Evolutionary conservation across 805 yeast species (phyloP), one percentile per base, ranked within the genome.

Genomic region (Starmerella ratchasimensis): DNA sequence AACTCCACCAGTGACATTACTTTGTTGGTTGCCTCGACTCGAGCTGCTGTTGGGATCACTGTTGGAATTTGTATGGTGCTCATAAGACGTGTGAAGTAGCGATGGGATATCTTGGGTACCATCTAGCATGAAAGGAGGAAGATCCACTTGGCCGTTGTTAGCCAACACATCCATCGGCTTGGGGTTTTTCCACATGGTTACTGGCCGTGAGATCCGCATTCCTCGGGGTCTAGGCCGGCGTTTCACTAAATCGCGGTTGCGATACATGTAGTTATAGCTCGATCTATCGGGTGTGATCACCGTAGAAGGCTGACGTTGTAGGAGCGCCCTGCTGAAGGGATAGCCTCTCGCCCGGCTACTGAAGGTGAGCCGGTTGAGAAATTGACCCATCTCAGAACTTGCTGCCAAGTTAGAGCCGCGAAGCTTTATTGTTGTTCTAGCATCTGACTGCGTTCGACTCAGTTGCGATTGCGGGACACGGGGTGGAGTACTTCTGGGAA

Each of bases 271-370:
- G 14, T 38, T 35, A 28, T 36, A 36, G 14, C 38, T 34, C 8
- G 50, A 43, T 2, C 33, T 25, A 19, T 50, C 51, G 9, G 55
- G 51, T 3, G 48, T 42, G 25, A 50, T 40, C 3, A 46, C 39
- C 17, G 44, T 48, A 11, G 50, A 41, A 0, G 51, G 46, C 26
- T 49, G 44, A 14, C 51, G 39, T 16, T 39, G 42, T 21, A 43
- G 34, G 28, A 36, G 40, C 11, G 24, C 15, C 19, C 34, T 32
- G 18, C 43, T 26, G 31, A 46, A 51, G 3, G 30, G 16, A 28
- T 44, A 48, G 11, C 25, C 24, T 29, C 28, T 31, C 6, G 34
- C 24, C 10, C 46, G 41, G 10, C 21, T 20, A 15, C 34, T 40
- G 42, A 48, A 42, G 20, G 29, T 31, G 7, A 43, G 26, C 7